phyloP scores from a whole-genome alignment of 345 rosid genomes.

The Hibiscus syriacus region DNA sequence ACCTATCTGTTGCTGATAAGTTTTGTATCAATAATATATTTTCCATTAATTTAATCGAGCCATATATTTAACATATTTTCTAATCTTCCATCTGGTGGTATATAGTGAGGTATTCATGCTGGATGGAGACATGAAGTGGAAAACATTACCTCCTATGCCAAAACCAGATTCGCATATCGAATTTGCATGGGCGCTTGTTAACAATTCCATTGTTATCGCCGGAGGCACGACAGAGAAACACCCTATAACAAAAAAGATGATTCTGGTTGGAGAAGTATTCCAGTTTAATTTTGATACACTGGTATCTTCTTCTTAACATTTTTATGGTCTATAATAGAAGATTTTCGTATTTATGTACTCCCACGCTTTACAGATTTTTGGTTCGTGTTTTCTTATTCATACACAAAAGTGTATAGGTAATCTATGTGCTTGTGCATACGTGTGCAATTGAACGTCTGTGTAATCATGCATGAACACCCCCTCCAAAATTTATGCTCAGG shows the following conservation, averaged over 20 bases:
- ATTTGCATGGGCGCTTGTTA: conserved; percentile 93
- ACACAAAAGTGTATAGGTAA: not conserved
- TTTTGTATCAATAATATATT: not conserved
- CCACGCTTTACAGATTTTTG: not conserved
- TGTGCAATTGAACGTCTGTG: not conserved
- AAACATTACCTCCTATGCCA: conserved; percentile 67
- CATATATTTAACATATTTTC: not conserved
- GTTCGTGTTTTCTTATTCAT: not conserved
- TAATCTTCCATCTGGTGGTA: conserved; percentile 51
- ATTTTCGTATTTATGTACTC: not conserved
- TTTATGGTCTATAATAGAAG: not conserved
- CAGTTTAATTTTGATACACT: conserved; percentile 64
- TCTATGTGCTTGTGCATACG: not conserved
- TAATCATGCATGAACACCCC: not conserved
- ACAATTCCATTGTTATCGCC: conserved; percentile 69
- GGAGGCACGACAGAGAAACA: conserved; percentile 98
- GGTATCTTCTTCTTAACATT: conserved; percentile 40
- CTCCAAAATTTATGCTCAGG: not conserved
- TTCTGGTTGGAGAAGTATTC: conserved; percentile 78
- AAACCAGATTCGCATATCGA: conserved; percentile 94
- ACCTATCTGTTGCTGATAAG: not conserved
- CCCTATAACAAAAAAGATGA: conserved; percentile 84
- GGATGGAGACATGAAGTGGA: conserved; percentile 89
- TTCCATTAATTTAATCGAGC: not conserved
- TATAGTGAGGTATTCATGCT: conserved; percentile 80